Evolutionary conservation across 2,329 filamentous ascomycete species (phyloP).

Genomic region (Paramyrothecium sp.): DNA sequence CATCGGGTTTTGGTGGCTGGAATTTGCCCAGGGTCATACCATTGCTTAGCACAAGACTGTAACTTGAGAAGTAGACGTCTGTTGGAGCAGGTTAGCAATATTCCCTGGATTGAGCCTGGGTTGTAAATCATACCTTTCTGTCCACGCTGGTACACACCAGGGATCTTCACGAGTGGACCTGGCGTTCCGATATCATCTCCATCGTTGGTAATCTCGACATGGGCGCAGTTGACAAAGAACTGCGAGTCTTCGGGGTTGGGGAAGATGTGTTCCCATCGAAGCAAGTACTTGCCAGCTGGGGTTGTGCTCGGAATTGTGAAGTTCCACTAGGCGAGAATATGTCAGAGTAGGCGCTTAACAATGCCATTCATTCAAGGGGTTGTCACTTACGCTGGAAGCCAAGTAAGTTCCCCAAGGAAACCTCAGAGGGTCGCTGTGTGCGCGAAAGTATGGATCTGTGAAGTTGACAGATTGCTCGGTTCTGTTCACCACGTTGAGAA

Average conservation of each 20-base stretch:
- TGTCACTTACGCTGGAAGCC: neutral
- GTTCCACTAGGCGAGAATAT: neutral
- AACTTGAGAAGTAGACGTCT: constrained; percentile 5
- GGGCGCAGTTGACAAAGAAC: neutral
- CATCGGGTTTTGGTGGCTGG: neutral
- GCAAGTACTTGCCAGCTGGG: neutral
- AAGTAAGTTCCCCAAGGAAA: constrained; percentile 2
- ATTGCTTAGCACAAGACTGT: neutral
- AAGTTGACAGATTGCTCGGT: constrained; percentile 6
- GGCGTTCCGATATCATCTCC: neutral
- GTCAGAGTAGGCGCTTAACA: neutral
- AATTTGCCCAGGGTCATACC: neutral
- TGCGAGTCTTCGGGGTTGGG: neutral
- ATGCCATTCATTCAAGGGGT: neutral
- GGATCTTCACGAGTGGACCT: neutral
- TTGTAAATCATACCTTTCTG: neutral
- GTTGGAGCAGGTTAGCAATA: neutral
- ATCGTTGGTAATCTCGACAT: neutral
- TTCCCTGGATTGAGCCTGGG: neutral
- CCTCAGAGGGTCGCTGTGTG: neutral
- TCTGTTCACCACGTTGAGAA: constrained; percentile 1
- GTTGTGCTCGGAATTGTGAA: neutral
- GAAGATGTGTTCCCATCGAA: neutral
- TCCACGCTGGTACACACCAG: neutral
- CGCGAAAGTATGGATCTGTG: neutral